Evolutionary conservation across 768 basidiomycete genomes (phyloP), one percentile per base, ranked within the genome.

Genomic region (Rhizopogon vinicolor): DNA sequence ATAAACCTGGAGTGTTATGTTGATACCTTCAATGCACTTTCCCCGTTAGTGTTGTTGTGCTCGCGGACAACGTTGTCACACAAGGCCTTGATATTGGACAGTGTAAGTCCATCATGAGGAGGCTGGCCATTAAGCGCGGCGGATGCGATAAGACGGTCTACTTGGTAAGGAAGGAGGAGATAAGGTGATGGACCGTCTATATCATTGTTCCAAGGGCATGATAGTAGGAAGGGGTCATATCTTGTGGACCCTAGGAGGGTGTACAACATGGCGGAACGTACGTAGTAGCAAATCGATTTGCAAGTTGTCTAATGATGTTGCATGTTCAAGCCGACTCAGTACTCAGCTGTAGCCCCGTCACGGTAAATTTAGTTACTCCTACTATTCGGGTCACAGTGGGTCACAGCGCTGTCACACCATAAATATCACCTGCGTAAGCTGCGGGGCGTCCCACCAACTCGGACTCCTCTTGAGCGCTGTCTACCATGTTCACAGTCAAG

Each of bases 401-500:
- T 53, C 44, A 49, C 46, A 33, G 29, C n/a, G 51, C 31, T 37
- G 29, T 29, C 35, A 41, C 40, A 22, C 14, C 56, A 41, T 61
- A 65, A 59, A 44, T 44, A 44, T 53, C 40, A 45, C 10, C 51
- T 53, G 53, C 18, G 50, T 57, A 50, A 51, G 63, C 64, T 60
- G 66, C 62, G 62, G 56, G 39, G 31, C 10, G 3, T 49, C 54
- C 48, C 54, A 62, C 44, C 52, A 19, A 28, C 28, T 40, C 4
- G 25, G 25, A 25, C 44, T 51, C 58, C 33, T 31, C 64, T 66
- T 57, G 58, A 25, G 29, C 67, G 44, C 10, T 6, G 31, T 8
- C 60, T 61, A 69, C 75, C 72, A 85, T 86, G 81, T 89, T 90
- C 75, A 82, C 82, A 54, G 80, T 91, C 65, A 91, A 91, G 71